Percentiles rank a stretch among this genome's conserved stretches.
These are phyloP conservation scores for Prunus yedoensis DNA, from an alignment of 331 rosid genomes.

Conservation along the genomic window DNA sequence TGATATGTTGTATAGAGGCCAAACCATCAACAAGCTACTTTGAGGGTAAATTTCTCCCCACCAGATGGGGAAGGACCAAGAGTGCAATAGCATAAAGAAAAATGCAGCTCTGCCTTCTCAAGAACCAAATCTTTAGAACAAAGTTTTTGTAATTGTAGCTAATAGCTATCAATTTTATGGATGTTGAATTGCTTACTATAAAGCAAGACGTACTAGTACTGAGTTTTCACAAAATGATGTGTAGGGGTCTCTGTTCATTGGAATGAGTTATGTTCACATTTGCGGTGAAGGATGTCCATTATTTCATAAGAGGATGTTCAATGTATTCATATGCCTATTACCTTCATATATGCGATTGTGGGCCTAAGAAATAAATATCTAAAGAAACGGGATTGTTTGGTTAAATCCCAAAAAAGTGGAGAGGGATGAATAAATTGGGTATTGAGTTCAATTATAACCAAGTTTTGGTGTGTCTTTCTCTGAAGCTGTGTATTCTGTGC, in stretches of 20 bases:
- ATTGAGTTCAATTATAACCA: background rate
- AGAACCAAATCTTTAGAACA: background rate
- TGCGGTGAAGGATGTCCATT: background rate
- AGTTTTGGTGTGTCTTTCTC: background rate
- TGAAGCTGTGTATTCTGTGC: background rate
- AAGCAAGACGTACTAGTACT: background rate
- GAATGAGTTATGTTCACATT: background rate
- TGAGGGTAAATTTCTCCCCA: background rate
- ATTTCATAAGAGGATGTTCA: background rate
- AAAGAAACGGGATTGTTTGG: background rate
- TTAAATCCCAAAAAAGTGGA: background rate
- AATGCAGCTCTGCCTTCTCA: background rate
- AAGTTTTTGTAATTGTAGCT: background rate
- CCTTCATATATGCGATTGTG: background rate
- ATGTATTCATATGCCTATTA: background rate
- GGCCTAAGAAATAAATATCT: background rate
- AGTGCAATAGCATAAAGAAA: background rate
- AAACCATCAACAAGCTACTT: background rate
- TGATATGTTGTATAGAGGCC: background rate
- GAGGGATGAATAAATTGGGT: background rate
- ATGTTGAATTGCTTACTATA: background rate
- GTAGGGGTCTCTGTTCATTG: background rate
- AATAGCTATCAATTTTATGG: background rate
- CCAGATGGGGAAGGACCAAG: background rate
- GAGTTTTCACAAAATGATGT: conserved; percentile 6